Conservation (phyloP, 345 rosid genomes). For the Dimocarpus longan region DNA sequence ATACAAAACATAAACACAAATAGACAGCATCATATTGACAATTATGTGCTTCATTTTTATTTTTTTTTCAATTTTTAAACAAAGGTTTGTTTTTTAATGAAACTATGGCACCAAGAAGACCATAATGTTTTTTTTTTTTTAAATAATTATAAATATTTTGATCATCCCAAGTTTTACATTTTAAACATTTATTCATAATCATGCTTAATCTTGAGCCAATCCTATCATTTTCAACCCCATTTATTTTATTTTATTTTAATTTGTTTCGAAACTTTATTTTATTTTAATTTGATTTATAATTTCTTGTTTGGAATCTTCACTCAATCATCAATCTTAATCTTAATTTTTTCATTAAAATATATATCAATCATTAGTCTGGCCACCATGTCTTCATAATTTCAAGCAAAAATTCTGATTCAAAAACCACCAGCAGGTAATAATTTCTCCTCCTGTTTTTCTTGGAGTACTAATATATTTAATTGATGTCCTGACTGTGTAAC, state of each 20-base stretch:
- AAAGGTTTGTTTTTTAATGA: too few relatives aligned
- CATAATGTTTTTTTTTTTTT: background rate
- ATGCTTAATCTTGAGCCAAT: background rate
- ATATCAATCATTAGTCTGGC: background rate
- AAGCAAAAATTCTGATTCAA: background rate
- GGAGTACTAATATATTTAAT: background rate
- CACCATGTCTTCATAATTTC: background rate
- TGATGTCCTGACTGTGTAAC: too few relatives aligned
- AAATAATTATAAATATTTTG: background rate
- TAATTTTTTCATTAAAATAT: background rate
- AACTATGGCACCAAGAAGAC: background rate
- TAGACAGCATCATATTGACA: too few relatives aligned
- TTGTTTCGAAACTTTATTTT: background rate
- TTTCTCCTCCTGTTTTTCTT: background rate
- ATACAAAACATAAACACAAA: background rate
- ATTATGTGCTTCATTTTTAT: too few relatives aligned
- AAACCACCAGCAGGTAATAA: background rate
- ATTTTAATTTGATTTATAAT: constrained; percentile 2
- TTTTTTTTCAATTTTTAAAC: too few relatives aligned
- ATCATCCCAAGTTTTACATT: background rate
- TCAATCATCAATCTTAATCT: constrained; percentile 15
- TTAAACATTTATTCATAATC: background rate
- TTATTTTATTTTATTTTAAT: constrained; percentile 11
- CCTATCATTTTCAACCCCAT: constrained; percentile 16
- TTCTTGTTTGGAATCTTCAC: constrained; percentile 32